phyloP scores from a whole-genome alignment of 2,329 filamentous ascomycete species.

The Mollisia scopiformis region DNA sequence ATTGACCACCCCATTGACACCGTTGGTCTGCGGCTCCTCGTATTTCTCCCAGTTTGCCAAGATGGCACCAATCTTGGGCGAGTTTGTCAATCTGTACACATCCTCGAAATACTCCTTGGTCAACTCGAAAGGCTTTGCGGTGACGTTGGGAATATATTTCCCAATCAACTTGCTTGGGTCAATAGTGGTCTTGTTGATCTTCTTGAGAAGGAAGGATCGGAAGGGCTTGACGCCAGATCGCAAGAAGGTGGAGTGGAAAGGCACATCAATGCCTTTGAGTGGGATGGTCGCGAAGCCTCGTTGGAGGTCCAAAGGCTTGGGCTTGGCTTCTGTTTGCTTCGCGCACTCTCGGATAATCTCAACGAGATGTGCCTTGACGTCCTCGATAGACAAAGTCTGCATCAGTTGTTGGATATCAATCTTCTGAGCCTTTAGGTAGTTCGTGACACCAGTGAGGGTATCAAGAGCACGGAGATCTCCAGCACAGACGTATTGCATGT shows the following conservation, averaged over 20 bases:
- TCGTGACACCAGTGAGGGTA: slow-evolving; percentile 71
- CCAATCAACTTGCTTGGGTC: slow-evolving; percentile 95
- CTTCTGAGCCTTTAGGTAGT: slow-evolving; percentile 95
- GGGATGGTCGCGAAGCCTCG: slow-evolving; percentile 97
- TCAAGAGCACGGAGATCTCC: slow-evolving; percentile 73
- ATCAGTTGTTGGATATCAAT: slow-evolving; percentile 95
- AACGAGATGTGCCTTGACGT: slow-evolving; percentile 86
- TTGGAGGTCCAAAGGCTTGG: slow-evolving; percentile 84
- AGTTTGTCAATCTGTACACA: slow-evolving; percentile 90
- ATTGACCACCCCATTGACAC: slow-evolving; percentile 29
- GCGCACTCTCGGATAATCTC: slow-evolving; percentile 91
- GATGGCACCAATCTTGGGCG: slow-evolving; percentile 38
- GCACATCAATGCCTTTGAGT: slow-evolving; percentile 95
- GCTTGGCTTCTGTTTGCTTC: slow-evolving; percentile 86
- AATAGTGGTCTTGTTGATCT: slow-evolving; percentile 99
- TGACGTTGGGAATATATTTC: slow-evolving; percentile 99
- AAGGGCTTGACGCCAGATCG: slow-evolving; percentile 98
- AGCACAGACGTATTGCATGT: slow-evolving; percentile 76
- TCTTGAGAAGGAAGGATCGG: slow-evolving; percentile 97
- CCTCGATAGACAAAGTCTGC: slow-evolving; percentile 82
- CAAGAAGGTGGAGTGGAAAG: slow-evolving; percentile 98
- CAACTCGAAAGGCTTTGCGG: slow-evolving; percentile 90
- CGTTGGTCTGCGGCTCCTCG: slow-evolving; percentile 34
- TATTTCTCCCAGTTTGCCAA: slow-evolving; percentile 41
- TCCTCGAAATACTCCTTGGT: slow-evolving; percentile 99